Evolutionary conservation across 768 basidiomycete species (phyloP).

Genomic region (Tricholoma flavovirens): DNA sequence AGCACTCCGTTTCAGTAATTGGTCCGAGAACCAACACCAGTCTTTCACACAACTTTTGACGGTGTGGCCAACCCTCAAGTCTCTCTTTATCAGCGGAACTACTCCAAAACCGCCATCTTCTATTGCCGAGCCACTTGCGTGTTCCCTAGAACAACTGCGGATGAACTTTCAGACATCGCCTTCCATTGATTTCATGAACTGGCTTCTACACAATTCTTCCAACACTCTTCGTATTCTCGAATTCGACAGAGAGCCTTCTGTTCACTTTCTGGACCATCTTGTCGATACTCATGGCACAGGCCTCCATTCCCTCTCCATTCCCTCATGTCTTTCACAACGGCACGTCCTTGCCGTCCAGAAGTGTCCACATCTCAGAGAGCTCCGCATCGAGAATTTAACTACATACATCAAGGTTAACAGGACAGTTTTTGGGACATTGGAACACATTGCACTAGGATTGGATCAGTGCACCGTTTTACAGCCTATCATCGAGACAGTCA

Average conservation of each 20-base stretch:
- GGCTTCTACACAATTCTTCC: slow-evolving; percentile 60
- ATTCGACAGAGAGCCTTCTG: slow-evolving; percentile 54
- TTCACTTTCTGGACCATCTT: slow-evolving; percentile 50
- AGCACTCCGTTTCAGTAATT: slow-evolving; percentile 60
- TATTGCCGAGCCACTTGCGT: slow-evolving; percentile 38
- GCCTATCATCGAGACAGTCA: slow-evolving; percentile 50
- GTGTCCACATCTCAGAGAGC: slow-evolving; percentile 45
- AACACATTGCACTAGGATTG: slow-evolving; percentile 57
- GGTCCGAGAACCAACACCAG: slow-evolving; percentile 53
- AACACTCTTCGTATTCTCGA: slow-evolving; percentile 47
- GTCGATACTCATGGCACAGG: slow-evolving; percentile 41
- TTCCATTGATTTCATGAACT: slow-evolving; percentile 56
- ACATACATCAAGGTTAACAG: slow-evolving; percentile 41
- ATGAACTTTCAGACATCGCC: slow-evolving; percentile 65
- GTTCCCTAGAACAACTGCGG: slow-evolving; percentile 46
- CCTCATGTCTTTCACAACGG: slow-evolving; percentile 45
- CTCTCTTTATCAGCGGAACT: slow-evolving; percentile 56
- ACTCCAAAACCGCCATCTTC: slow-evolving; percentile 43
- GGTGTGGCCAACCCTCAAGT: slow-evolving; percentile 53
- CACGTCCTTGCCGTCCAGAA: slow-evolving; percentile 39
- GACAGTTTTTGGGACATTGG: slow-evolving; percentile 41
- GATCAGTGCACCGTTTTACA: slow-evolving; percentile 50
- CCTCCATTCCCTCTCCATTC: slow-evolving; percentile 53
- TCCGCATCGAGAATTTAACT: slow-evolving; percentile 52
- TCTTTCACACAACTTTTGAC: slow-evolving; percentile 57